Evolutionary conservation across 1,139 yeast genomes (phyloP), one percentile per base, ranked within the genome.

Genomic region (Torulaspora pretoriensis): DNA sequence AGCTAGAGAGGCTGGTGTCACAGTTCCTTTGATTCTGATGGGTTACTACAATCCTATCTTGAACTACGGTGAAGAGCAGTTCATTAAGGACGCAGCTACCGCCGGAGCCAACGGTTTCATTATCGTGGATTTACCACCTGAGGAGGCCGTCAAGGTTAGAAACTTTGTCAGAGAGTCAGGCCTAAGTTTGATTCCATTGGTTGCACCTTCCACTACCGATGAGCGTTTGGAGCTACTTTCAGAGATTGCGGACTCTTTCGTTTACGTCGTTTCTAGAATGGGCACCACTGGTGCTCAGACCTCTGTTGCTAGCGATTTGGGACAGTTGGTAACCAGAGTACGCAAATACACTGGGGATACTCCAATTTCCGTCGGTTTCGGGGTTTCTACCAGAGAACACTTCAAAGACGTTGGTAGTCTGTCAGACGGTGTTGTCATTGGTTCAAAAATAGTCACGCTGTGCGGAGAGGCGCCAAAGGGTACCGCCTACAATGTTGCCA

Each of bases 91-190:
- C 55, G 78, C 95, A 9, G 81, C 81, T 40, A 74, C 71, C 23
- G 96, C 92, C 1, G 99, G 99, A 51, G 98, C 92, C 42, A 89
- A 87, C 62, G 99, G 97, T 26, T 92, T 84, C 67, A 82, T 92
- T 59, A 79, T 92, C 45, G 97, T 92, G 33, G 99, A 92, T 68
- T 74, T 92, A 60, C 99, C 98, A 42, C 98, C 98, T 28, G 97
- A 92, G 73, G 98, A 90, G 68, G 98, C 98, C 17, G 74, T 85
- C 52, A 78, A 83, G 54, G 86, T 90, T 67, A 81, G 98, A 73
- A 73, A 79, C 44, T 71, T 74, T 43, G 87, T 96, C 65, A 66
- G 83, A 29, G 69, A 73, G 41, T 71, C 77, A 51, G 94, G 89
- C 10, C 68, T 94, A 53, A 82, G 94, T 41, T 89, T 88, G 61